Conservation (phyloP, 176 grass and related monocot genomes). For the Rhynchospora pubera region DNA sequence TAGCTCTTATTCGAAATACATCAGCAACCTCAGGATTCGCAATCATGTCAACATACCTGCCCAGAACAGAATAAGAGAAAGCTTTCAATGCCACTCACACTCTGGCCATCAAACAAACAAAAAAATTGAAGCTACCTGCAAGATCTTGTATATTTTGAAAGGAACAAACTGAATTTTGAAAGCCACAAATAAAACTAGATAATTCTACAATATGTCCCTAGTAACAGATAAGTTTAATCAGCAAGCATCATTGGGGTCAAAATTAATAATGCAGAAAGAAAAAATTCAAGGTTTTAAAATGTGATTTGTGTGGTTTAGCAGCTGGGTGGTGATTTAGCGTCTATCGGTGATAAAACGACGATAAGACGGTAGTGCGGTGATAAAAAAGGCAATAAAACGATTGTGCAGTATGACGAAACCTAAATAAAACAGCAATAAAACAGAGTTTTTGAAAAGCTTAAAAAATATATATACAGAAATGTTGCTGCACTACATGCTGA, state of each 20-base stretch:
- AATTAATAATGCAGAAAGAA: not conserved
- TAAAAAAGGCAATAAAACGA: too few relatives aligned
- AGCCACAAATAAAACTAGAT: not conserved
- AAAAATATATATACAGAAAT: not conserved
- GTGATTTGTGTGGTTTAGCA: not conserved
- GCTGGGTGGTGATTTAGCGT: too few relatives aligned
- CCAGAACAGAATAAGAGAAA: conserved; percentile 14
- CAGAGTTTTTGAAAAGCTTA: too few relatives aligned
- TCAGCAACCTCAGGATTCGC: conserved; percentile 99
- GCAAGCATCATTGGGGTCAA: not conserved
- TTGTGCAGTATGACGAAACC: too few relatives aligned
- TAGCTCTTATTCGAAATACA: conserved; percentile 92
- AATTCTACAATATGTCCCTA: not conserved
- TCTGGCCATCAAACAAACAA: not conserved
- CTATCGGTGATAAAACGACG: too few relatives aligned
- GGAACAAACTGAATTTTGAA: not conserved
- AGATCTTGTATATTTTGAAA: not conserved
- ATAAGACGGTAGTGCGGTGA: too few relatives aligned
- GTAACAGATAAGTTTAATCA: not conserved
- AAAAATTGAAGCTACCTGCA: too few relatives aligned
- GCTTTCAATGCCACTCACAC: not conserved
- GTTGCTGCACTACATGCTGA: not conserved
- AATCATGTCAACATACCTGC: conserved; percentile 96
- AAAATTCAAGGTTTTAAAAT: too few relatives aligned
- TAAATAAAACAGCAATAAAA: too few relatives aligned